Percentiles rank a stretch among this genome's conserved stretches.
Evolutionary conservation across 345 rosid species (phyloP).

Genomic region (Geranium brycei): DNA sequence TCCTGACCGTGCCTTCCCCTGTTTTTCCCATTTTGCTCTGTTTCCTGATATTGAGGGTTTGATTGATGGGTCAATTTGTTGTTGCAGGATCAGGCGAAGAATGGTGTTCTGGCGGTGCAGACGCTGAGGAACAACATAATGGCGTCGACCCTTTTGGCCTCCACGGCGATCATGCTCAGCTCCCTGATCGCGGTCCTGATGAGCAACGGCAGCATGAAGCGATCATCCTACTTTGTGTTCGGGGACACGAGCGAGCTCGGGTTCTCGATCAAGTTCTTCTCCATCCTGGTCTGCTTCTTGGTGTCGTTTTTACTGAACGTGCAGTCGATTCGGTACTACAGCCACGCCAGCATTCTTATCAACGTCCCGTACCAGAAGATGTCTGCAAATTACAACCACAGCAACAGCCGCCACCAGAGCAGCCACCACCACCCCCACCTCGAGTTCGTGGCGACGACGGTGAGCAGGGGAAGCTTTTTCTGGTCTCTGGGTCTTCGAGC

Average conservation of each 20-base stretch:
- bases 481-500: background rate
- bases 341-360: slow-evolving; percentile 79
- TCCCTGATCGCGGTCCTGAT: slow-evolving; percentile 62
- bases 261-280: slow-evolving; percentile 61
- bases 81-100: slow-evolving; percentile 47
- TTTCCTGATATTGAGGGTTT: no score
- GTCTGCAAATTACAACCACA: background rate
- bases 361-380: slow-evolving; percentile 60
- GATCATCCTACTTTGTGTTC: slow-evolving; percentile 23
- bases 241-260: slow-evolving; percentile 47
- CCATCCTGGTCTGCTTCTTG: slow-evolving; percentile 58
- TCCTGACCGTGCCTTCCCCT: no score
- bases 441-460: background rate
- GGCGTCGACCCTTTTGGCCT: slow-evolving; percentile 85
- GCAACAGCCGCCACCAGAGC: no score
- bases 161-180: slow-evolving; percentile 73
- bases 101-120: slow-evolving; percentile 84
- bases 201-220: slow-evolving; percentile 19
- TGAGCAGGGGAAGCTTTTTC: background rate
- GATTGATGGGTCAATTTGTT: no score
- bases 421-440: slow-evolving; percentile 2
- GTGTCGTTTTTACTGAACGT: slow-evolving; percentile 58
- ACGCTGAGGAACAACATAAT: slow-evolving; percentile 81
- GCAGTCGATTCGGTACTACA: slow-evolving; percentile 74
- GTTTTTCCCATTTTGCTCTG: no score